phyloP scores from a whole-genome alignment of 2,329 filamentous ascomycete species.

The Fragosphaeria purpurea region DNA sequence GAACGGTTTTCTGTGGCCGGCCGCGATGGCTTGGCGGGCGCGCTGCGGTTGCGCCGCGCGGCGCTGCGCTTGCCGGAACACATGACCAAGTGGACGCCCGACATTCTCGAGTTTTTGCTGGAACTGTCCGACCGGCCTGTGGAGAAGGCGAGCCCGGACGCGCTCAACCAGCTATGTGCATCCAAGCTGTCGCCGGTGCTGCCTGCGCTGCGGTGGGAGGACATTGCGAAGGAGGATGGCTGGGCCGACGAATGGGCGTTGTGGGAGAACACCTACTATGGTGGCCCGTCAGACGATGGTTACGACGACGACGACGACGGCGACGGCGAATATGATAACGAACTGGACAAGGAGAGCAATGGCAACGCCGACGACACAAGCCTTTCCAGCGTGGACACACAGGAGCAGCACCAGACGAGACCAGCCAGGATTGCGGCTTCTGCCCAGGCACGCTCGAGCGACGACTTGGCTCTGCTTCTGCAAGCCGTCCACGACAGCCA shows the following conservation, averaged over 20 bases:
- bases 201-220: slow-evolving; percentile 60
- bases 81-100: slow-evolving; percentile 59
- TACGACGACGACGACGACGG: slow-evolving; percentile 31
- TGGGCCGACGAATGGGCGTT: slow-evolving; percentile 56
- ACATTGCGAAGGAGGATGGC: slow-evolving; percentile 67
- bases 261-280: slow-evolving; percentile 63
- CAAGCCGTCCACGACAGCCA: slow-evolving; percentile 31
- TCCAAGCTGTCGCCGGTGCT: slow-evolving; percentile 31
- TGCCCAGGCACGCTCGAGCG: slow-evolving; percentile 13
- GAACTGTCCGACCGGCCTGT: slow-evolving; percentile 73
- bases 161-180: slow-evolving; percentile 45
- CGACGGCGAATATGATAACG: slow-evolving; percentile 22
- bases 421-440: slow-evolving; percentile 18
- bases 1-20: slow-evolving; percentile 79
- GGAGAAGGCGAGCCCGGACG: slow-evolving; percentile 54
- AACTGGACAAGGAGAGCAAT: slow-evolving; percentile 39
- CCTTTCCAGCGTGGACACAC: slow-evolving; percentile 4
- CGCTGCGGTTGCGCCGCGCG: slow-evolving; percentile 37
- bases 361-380: slow-evolving; percentile 22
- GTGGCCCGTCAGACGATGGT: slow-evolving; percentile 52
- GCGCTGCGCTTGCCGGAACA: slow-evolving; percentile 14
- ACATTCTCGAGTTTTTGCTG: slow-evolving; percentile 68
- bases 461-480: slow-evolving; percentile 24
- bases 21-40: slow-evolving; percentile 68
- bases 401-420: slow-evolving; percentile 1